These are phyloP conservation scores for Cordyceps tenuipes DNA, from an alignment of 2,329 filamentous ascomycete species.

Conservation along the genomic window DNA sequence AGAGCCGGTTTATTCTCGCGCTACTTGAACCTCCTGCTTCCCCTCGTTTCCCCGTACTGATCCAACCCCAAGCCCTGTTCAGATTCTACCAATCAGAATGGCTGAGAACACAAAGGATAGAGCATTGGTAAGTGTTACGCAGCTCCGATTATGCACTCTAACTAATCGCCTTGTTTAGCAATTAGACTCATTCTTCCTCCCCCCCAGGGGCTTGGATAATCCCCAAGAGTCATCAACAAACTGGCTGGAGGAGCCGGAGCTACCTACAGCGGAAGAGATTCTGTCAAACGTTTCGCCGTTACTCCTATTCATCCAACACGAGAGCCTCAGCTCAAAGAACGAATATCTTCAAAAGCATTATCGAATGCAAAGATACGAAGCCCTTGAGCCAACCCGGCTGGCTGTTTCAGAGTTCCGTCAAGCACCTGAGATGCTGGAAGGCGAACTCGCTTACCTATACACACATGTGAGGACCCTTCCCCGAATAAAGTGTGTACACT, in stretches of 20 bases:
- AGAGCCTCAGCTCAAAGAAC: conserved; percentile 32
- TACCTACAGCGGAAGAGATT: not conserved
- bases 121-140: conserved; percentile 5
- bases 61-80: no score
- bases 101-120: not conserved
- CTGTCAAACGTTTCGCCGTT: not conserved
- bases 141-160: no score
- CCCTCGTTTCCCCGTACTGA: no score
- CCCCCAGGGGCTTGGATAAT: not conserved
- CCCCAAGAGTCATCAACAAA: not conserved
- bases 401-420: conserved; percentile 50
- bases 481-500: not conserved
- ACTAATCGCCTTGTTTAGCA: not conserved
- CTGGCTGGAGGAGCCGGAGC: conserved; percentile 1
- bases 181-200: not conserved
- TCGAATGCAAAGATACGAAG: conserved; percentile 66
- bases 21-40: no score
- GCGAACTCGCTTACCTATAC: conserved; percentile 53
- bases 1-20: no score
- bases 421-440: conserved; percentile 49
- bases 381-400: conserved; percentile 58
- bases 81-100: not conserved
- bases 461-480: conserved; percentile 45
- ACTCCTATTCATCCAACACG: not conserved
- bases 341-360: conserved; percentile 69